Evolutionary conservation across 352 stramenopile species (phyloP), one percentile per base, ranked within the genome.

Genomic region (Phytopythium boreale): DNA sequence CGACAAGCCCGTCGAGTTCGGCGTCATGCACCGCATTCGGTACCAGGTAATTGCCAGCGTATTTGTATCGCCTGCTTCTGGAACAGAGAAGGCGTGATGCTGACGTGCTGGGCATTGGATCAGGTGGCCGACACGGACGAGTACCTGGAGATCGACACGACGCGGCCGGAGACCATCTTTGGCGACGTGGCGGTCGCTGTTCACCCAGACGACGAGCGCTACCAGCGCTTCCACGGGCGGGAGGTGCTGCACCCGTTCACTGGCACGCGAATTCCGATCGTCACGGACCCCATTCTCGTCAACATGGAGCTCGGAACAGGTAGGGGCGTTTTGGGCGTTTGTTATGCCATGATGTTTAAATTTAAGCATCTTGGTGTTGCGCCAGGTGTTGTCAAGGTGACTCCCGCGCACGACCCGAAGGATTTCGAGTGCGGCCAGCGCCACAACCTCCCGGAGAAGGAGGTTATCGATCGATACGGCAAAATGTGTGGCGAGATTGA

Each of bases 271-370:
- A 98, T 99, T 56, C 97, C 96, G 12, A 98, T 99, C 59, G 80
- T 99, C 39, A 82, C 75, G 12, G 98, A 99, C 77, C 74, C 75
- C n/a, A 76, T 87, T 14, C 82, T 99, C 1, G 98, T 99, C 12
- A 98, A 99, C 67, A 99, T 99, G 96, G 83, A 90, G 56, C 97
- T 99, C 50, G 98, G 98, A 63, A 99, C 97, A 0, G 98, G 97
- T 89, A 92, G 83, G 60, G 87, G 95, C 11, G 97, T 93, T 51
- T 3, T 22, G 15, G 41, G 37, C 6, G 8, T 37, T 62, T 26
- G 1, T 46, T 20, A 53, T 55, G n/a, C 14, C 56, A 26, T 52
- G 14, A 9, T 31, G 20, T 0, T 17, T 26, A 36, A 15, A 46
- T 8, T 65, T 6, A 51, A n/a, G 9, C 24, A 8, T 37, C 8